Base-by-base conservation (phyloP, 345 rosid species). In the Salix caprea region DNA sequence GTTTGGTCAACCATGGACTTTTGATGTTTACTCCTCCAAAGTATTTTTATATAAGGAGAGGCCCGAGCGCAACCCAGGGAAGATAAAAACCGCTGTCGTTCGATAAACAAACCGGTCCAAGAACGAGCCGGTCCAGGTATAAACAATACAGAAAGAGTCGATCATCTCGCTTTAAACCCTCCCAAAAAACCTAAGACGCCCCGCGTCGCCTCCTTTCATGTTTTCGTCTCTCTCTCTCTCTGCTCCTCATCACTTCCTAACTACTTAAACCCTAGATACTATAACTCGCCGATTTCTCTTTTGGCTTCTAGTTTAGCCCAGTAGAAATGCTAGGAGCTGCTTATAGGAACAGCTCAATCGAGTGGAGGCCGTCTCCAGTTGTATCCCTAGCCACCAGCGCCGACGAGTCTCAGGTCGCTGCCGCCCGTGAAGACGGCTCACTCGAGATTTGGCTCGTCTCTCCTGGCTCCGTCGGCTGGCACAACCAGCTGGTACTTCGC, bases 391-490 rank as follows among this genome's bases (percentile, higher is more conserved):
- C 96, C 72, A 87, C 93, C 65, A 90, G 96, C 83, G 78, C 82
- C 46, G 97, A 94, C 73, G 89, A 85, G 67, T 89, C 90, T 16
- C 94, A 85, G 77, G 90, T 92, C 74, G 97, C 97, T 4, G 94
- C 97, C 9, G 94, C 96, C 52, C 94, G 98, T 61, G 94, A 93
- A 69, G 97, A 93, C 76, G 94, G 97, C 77, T 89, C 99, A 28
- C 91, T 95, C 16, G 99, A 95, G 91, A 88, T 95, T 86, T 93
- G 99, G 99, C 97, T 93, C 13, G 97, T 95, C 21, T 91, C 97
- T 54, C 96, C 97, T 37, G 97, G 97, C 74, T 86, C 97, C 62
- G 90, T 91, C 62, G 96, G 97, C 69, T 95, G 99, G 99, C 97
- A 95, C 95, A 88, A 95, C 81, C 99, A 93, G 81, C 90, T 93